A percentile compares a stretch with the other conserved stretches of the same genome.
phyloP scores from a whole-genome alignment of 2,329 filamentous ascomycete species.

The Amesomyces nigricolor region DNA sequence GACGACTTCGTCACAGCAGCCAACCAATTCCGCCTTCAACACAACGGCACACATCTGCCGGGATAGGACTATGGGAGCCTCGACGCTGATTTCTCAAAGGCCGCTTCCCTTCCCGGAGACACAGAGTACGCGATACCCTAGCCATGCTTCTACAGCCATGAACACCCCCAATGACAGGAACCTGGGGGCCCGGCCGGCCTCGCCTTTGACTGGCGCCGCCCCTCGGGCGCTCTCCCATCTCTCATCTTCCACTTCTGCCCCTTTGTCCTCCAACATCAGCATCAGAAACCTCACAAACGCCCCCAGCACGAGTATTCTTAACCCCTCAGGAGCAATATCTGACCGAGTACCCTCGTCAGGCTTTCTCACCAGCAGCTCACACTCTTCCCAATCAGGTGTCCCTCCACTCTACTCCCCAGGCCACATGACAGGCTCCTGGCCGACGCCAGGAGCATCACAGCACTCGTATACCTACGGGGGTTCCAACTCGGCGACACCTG shows the following conservation, averaged over 20 bases:
- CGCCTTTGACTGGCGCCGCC: background rate
- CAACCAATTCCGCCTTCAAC: background rate
- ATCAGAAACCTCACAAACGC: constrained; percentile 29
- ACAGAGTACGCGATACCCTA: constrained; percentile 37
- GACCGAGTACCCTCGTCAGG: constrained; percentile 60
- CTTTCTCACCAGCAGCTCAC: constrained; percentile 54
- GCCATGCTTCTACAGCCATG: constrained; percentile 23
- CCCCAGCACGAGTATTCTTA: constrained; percentile 36
- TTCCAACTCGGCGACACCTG: constrained; percentile 43
- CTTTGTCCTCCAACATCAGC: constrained; percentile 27
- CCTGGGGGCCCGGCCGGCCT: constrained; percentile 23
- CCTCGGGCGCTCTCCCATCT: constrained; percentile 42
- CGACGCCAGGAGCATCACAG: constrained; percentile 34
- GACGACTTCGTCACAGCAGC: background rate
- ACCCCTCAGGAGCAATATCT: constrained; percentile 44
- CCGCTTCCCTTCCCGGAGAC: constrained; percentile 57
- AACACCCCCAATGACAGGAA: constrained; percentile 13
- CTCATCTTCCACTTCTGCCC: constrained; percentile 16
- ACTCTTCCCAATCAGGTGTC: constrained; percentile 50
- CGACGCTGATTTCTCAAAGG: constrained; percentile 64
- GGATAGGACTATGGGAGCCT: constrained; percentile 16
- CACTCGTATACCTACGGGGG: constrained; percentile 42
- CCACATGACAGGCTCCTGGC: constrained; percentile 54
- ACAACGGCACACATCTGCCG: background rate
- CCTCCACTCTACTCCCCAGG: constrained; percentile 43